phyloP scores from a whole-genome alignment of 768 basidiomycete genomes.

The Trametes gibbosa region DNA sequence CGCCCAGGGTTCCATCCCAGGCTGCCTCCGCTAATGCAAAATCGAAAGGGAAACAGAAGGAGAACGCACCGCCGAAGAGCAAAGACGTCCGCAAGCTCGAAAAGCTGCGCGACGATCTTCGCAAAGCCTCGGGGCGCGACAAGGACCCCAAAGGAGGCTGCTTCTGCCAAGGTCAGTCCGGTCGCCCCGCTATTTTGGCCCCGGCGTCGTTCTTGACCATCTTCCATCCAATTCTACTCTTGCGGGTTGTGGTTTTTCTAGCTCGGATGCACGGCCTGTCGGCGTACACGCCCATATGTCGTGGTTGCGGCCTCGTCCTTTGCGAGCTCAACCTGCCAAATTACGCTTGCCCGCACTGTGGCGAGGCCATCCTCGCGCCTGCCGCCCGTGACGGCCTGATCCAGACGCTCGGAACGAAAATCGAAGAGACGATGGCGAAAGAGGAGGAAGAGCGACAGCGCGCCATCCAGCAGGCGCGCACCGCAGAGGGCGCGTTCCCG shows the following conservation, averaged over 20 bases:
- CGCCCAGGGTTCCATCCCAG: constrained; percentile 27
- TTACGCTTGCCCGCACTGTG: constrained; percentile 53
- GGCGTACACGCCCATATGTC: constrained; percentile 52
- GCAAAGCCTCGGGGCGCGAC: constrained; percentile 31
- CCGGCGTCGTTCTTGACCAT: not conserved
- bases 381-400: constrained; percentile 37
- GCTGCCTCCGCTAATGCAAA: constrained; percentile 23
- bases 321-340: constrained; percentile 56
- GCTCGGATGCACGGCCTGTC: constrained; percentile 62
- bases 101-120: constrained; percentile 40
- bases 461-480: constrained; percentile 45
- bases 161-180: constrained; percentile 58
- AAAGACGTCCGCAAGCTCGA: constrained; percentile 48
- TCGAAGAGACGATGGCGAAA: constrained; percentile 40
- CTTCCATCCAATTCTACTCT: not conserved
- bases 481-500: constrained; percentile 62
- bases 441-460: constrained; percentile 51
- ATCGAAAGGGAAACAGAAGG: constrained; percentile 37
- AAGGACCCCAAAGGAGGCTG: constrained; percentile 65
- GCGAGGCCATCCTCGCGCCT: constrained; percentile 36
- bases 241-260: constrained; percentile 23
- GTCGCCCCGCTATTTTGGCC: not conserved
- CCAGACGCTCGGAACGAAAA: constrained; percentile 41
- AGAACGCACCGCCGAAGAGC: constrained; percentile 40
- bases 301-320: constrained; percentile 58